Evolutionary conservation across 176 grass and related monocot genomes (phyloP), one percentile per base, ranked within the genome.

Genomic region (Avena eriantha): DNA sequence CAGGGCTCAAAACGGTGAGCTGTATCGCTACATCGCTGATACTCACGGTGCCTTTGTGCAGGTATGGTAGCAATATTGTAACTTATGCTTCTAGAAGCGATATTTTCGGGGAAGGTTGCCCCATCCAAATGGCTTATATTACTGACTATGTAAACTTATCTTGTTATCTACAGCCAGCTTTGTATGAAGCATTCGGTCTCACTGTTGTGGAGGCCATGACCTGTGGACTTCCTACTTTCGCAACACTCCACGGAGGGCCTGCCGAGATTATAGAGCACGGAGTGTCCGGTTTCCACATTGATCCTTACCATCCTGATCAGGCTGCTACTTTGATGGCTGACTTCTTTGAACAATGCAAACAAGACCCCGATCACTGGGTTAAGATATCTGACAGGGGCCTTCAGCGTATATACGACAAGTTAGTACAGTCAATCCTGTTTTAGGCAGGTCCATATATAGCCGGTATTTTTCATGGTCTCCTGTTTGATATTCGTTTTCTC

Each of bases 11-110:
- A 98, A 98, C 1, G 94, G 97, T 10, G 97, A 98, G 76, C 82
- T 98, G 39, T 98, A 96, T 61, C 96, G 93, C 50, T 98, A 94
- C 84, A 98, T 98, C 86, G 93, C 94, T 18, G 97, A 98, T 81
- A 98, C 94, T 31, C 75, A 81, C 48, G 97, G 97, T 70, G 92
- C 89, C 64, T 98, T 98, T 86, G 94, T 98, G 73, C 97, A 96
- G 92, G 97, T 98, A 58, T 81, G 49, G 69, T 46, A 78, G 35
- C 43, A 81, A 68, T 53, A 15, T 74, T 80, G 36, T 85, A 84
- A 61, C 21, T 46, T 4, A 15, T 56, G 21, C 19, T 76, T 50
- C 29, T 50, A 77, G 47, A 77, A 21, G 7, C 54, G 9, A 33
- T 22, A 76, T 13, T 51, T 63, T 24, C 10, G 41, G 70, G 50